These are phyloP conservation scores for Udeniomyces megalosporus DNA, from an alignment of 768 basidiomycete species.

Conservation along the genomic window DNA sequence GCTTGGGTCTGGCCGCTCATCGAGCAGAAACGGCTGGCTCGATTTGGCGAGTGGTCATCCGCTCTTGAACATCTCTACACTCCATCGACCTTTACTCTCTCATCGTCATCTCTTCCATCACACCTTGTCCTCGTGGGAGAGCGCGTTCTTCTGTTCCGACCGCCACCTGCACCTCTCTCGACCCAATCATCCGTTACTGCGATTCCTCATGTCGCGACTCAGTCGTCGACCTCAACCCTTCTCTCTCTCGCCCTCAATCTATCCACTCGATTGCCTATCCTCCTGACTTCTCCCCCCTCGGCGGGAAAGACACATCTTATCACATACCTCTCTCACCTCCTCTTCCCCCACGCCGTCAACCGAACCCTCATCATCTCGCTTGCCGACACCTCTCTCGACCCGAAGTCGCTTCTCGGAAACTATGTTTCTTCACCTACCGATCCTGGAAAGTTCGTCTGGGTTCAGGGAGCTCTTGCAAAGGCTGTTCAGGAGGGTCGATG, in stretches of 20 bases:
- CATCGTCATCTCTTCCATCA: conserved; percentile 48
- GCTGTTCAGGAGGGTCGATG: conserved; percentile 80
- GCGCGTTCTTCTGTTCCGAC: conserved; percentile 31
- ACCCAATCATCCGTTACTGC: conserved; percentile 13
- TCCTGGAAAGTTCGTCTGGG: conserved; percentile 88
- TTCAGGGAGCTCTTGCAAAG: conserved; percentile 78
- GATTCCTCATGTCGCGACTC: conserved; percentile 40
- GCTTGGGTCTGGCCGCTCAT: conserved; percentile 67
- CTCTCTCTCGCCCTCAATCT: conserved; percentile 47
- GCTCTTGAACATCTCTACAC: conserved; percentile 32
- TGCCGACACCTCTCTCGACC: conserved; percentile 87
- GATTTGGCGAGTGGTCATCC: conserved; percentile 30
- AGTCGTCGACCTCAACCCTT: conserved; percentile 44
- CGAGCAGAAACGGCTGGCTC: conserved; percentile 47
- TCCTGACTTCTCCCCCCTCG: conserved; percentile 71
- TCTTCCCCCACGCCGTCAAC: conserved; percentile 44
- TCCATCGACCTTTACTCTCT: conserved; percentile 25
- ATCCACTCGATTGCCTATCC: conserved; percentile 54
- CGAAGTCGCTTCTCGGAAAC: conserved; percentile 79
- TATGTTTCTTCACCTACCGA: conserved; percentile 71
- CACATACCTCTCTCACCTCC: conserved; percentile 49
- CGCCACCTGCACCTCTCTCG: conserved; percentile 13
- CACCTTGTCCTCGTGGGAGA: conserved; percentile 40
- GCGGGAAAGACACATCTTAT: conserved; percentile 74
- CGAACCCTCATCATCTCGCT: conserved; percentile 75